Evolutionary conservation across 371 early-diverging fungal species (phyloP).

Genomic region (Apophysomyces ossiformis): DNA sequence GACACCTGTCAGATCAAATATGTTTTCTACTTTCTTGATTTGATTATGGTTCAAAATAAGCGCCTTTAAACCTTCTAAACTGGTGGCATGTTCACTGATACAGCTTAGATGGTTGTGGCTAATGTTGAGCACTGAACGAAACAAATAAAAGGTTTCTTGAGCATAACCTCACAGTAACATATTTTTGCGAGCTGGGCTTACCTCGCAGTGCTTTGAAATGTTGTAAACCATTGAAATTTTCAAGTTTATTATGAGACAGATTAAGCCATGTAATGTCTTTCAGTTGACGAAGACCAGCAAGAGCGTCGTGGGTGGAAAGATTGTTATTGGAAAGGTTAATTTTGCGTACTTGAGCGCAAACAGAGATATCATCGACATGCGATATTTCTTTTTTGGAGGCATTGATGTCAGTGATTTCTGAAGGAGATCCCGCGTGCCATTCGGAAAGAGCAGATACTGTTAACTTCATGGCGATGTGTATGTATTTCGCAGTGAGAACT

Average conservation of each 20-base stretch:
- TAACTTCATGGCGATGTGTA: slow-evolving; percentile 53
- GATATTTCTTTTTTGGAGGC: slow-evolving; percentile 62
- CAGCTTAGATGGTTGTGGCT: slow-evolving; percentile 72
- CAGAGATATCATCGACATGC: slow-evolving; percentile 71
- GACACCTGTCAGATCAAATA: slow-evolving; percentile 62
- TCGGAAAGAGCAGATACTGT: slow-evolving; percentile 50
- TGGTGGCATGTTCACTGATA: slow-evolving; percentile 63
- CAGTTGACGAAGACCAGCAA: slow-evolving; percentile 61
- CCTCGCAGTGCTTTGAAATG: slow-evolving; percentile 65
- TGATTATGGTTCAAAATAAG: slow-evolving; percentile 83
- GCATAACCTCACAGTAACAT: neutral
- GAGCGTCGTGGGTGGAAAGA: slow-evolving; percentile 54
- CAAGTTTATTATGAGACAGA: slow-evolving; percentile 68
- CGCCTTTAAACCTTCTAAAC: slow-evolving; percentile 73
- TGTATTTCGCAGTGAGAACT: neutral
- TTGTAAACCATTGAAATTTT: slow-evolving; percentile 64
- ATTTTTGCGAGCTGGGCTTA: slow-evolving; percentile 30
- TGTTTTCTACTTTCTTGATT: slow-evolving; percentile 66
- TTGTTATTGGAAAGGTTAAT: slow-evolving; percentile 72
- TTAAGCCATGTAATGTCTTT: slow-evolving; percentile 67
- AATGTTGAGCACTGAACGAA: slow-evolving; percentile 68
- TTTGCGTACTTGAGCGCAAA: slow-evolving; percentile 67
- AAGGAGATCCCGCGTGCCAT: slow-evolving; percentile 36
- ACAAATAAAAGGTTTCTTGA: neutral
- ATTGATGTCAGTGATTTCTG: slow-evolving; percentile 56